Conservation (phyloP, 1,284 basidiomycete genomes). For the Lentinula novae-zelandiae region DNA sequence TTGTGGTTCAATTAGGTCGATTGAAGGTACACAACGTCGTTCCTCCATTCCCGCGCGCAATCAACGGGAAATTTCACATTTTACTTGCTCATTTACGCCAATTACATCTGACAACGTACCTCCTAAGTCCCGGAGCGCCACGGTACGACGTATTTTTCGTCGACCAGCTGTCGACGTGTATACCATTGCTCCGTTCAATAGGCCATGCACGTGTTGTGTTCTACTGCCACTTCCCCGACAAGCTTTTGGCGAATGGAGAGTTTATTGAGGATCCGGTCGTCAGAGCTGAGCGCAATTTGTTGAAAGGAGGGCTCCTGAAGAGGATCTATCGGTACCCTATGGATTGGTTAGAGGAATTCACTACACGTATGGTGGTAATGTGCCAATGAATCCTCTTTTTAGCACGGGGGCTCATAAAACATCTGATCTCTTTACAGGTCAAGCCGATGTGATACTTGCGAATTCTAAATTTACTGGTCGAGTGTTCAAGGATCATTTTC, state of each 20-base stretch:
- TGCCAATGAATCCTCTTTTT: background rate
- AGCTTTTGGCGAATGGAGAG: constrained; percentile 79
- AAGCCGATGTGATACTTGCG: constrained; percentile 87
- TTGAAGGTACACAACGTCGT: constrained; percentile 77
- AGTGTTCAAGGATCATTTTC: constrained; percentile 78
- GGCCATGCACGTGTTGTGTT: constrained; percentile 82
- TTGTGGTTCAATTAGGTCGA: constrained; percentile 53
- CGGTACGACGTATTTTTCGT: constrained; percentile 88
- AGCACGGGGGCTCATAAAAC: background rate
- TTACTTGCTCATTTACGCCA: constrained; percentile 88
- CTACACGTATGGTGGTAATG: constrained; percentile 64
- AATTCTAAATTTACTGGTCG: constrained; percentile 90
- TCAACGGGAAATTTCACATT: constrained; percentile 80
- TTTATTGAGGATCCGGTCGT: constrained; percentile 52
- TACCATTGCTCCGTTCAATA: constrained; percentile 77
- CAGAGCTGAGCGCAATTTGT: background rate
- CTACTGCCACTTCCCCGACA: constrained; percentile 98
- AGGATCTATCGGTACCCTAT: constrained; percentile 83
- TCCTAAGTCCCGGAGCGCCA: constrained; percentile 38
- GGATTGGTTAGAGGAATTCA: constrained; percentile 87
- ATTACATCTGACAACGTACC: constrained; percentile 69
- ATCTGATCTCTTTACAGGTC: constrained; percentile 39
- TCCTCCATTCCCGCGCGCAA: constrained; percentile 76
- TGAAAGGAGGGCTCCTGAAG: constrained; percentile 53
- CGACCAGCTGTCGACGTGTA: constrained; percentile 90